Percentiles rank a stretch among this genome's conserved stretches.
Conservation (phyloP, 768 basidiomycete species). For the Pluteus cervinus region DNA sequence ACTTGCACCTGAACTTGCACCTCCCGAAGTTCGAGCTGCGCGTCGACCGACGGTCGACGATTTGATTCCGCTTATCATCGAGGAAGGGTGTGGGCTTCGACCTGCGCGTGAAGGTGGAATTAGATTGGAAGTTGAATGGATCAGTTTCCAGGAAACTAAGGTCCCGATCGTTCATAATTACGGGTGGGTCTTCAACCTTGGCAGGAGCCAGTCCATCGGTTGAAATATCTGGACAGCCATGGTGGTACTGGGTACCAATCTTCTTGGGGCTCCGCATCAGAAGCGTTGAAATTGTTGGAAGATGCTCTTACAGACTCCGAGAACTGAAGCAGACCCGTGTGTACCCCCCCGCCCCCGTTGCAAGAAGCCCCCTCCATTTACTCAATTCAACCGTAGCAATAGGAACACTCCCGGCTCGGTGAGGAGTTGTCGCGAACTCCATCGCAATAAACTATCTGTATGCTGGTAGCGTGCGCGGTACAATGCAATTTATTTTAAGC, state of each 20-base stretch:
- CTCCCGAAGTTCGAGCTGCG: slow-evolving; percentile 41
- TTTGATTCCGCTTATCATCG: slow-evolving; percentile 38
- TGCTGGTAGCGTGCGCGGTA: no score
- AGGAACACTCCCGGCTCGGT: no score
- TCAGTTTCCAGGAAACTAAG: slow-evolving; percentile 17
- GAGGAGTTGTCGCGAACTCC: no score
- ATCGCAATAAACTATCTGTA: no score
- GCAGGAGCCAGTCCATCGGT: no score
- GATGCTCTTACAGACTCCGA: slow-evolving; percentile 26
- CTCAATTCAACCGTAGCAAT: no score
- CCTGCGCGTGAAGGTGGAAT: slow-evolving; percentile 67
- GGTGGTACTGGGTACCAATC: slow-evolving; percentile 52
- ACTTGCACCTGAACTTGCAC: slow-evolving; percentile 51
- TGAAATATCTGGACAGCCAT: slow-evolving; percentile 36
- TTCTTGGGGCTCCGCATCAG: slow-evolving; percentile 50
- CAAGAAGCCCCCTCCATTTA: no score
- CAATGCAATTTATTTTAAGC: no score
- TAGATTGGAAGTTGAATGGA: slow-evolving; percentile 40
- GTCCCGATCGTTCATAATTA: slow-evolving; percentile 60
- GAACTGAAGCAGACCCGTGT: no score
- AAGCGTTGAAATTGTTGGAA: slow-evolving; percentile 37
- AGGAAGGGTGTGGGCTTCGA: slow-evolving; percentile 55
- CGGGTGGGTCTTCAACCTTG: slow-evolving; percentile 42
- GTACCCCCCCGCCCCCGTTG: no score
- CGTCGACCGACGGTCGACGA: slow-evolving; percentile 46